Evolutionary conservation across 2,329 filamentous ascomycete species (phyloP), one percentile per base, ranked within the genome.

Genomic region (Colletotrichum kahawae): DNA sequence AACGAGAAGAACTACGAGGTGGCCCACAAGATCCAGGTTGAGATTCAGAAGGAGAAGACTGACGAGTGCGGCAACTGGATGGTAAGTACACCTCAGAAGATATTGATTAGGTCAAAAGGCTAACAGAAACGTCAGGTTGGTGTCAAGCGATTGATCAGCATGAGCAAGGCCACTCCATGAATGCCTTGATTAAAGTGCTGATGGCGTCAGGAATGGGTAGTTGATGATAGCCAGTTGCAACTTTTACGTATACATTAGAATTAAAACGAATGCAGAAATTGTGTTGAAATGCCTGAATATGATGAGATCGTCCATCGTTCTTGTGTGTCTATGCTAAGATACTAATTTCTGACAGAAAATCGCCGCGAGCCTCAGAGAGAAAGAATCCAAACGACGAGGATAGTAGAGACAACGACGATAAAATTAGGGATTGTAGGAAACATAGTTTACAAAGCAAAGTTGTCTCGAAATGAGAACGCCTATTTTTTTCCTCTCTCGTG

Each of bases 51-150:
- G 67, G 93, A 95, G 83, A 94, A 93, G 87, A 93, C 91, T 2
- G 93, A 95, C 60, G 94, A 96, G 82, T 95, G 94, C 82, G 94
- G 94, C 70, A 93, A 95, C 82, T 96, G 95, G 95, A 96, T 96
- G 93, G 94, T 95, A 87, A 88, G 92, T 87, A 43, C 38, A n/a
- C 16, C 8, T 16, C 18, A 16, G 16, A 63, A 43, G n/a, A 13
- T n/a, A 21, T 13, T 12, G 8, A 36, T 63, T 21, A 21, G 34
- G 62, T 66, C 33, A 16, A 69, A 67, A 74, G 75, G 77, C 88
- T 92, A 87, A 92, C 80, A 33, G 14, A 7, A 65, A 75, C 57
- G 3, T 18, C 77, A 94, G 93, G 92, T 94, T 79, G 94, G 94
- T 81, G 91, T 95, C 59, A 95, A 95, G 85, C 90, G 94, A 78